Base-by-base conservation (phyloP, 306 rosid species). In the Casuarina cunninghamiana region DNA sequence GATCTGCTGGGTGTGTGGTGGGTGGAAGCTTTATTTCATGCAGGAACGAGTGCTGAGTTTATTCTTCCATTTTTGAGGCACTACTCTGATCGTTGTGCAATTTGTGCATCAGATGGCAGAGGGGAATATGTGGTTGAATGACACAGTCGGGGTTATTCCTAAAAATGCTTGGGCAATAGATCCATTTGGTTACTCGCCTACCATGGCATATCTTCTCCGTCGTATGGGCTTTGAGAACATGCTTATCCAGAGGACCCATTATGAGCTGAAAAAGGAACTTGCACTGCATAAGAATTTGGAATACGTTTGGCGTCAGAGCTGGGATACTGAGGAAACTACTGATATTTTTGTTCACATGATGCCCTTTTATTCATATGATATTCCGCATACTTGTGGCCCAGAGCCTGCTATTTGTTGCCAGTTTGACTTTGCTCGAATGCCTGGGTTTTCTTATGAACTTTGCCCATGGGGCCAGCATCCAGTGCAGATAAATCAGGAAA, bases 221-320 rank as follows among this genome's bases (percentile, higher is more conserved):
- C 93, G 99, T n/a, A 95, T 95, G 99, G 99, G 99, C 75, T 95
- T 95, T 19, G 97, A 93, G 71, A 95, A 95, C 86, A 95, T 95
- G 97, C 97, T 95, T 88, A 95, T 95, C 82, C 99, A 95, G 78
- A 89, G 99, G 87, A 91, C 99, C 39, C 99, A 95, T 80, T 95
- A 95, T 44, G 97, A 95, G 87, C 88, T 95, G 89, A 95, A 95
- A 89, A 95, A 95, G 89, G 97, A 95, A 77, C 97, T 95, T 80
- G 89, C 99, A 9, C 80, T 83, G 88, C 88, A 91, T 74, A 91
- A 95, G 83, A 95, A 93, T 80, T 79, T 95, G 83, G 99, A 95
- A 79, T 95, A 88, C 72, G 57, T 88, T 41, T 95, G 99, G 99
- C 97, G 99, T 53, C 99, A 95, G 86, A 91, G 98, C 79, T 95